Evolutionary conservation across 345 rosid species (phyloP), one percentile per base, ranked within the genome.

Genomic region (Eutrema yunnanense): DNA sequence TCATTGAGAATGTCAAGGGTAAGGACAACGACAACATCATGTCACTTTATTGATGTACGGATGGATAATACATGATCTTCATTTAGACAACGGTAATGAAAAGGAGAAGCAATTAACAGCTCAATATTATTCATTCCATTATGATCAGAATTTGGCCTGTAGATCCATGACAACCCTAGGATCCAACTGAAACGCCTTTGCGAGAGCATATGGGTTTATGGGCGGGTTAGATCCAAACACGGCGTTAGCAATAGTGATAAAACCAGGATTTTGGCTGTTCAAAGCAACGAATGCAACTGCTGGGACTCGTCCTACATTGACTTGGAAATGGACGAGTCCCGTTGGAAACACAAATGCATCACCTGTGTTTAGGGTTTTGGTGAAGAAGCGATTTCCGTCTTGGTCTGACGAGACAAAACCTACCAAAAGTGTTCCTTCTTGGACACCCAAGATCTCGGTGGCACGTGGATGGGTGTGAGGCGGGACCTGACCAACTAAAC

Each of bases 321-420:
- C n/a, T 37, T 69, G 73, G 57, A 58, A 69, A 58, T 69, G 73
- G 13, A 69, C 14, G 2, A 69, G 73, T 47, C 73, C 73, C 5
- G 36, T 30, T 47, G 73, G 73, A 27, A 69, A 69, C 58, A 69
- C 65, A 69, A 69, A 47, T 6, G 47, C 48, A 46, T 69, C 73
- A 12, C 54, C 33, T 11, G 1, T 0, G 4, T 60, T 14, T 4
- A 60, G 74, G 2, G 33, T 60, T 71, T 71, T 71, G 2, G 22
- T 10, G 13, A 71, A 37, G 0, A 71, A 43, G 0, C 74, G 74
- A 2, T 71, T 60, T 0, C 27, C 43, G 9, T 71, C 66, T 9
- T 9, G 12, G 38, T 49, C n/a, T 16, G 75, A 63, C 0, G 79
- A 3, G 9, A 75, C 42, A 42, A 75, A 75, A 0, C 79, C 79